Evolutionary conservation across 805 yeast species (phyloP).

Genomic region (Debaryomyces maramus): DNA sequence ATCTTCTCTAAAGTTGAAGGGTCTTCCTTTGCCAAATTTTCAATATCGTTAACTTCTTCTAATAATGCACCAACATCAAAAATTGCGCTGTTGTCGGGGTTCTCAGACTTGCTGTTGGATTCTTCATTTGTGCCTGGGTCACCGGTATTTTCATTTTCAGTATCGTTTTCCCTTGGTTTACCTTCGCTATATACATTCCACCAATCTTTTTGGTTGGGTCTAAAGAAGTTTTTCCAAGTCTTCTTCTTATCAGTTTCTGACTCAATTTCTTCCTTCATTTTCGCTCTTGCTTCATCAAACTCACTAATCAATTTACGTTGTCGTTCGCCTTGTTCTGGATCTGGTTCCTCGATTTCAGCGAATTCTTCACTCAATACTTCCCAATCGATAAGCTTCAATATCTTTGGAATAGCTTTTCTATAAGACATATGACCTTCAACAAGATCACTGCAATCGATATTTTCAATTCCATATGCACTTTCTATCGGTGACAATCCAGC

Average conservation of each 20-base stretch:
- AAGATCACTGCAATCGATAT: conserved; percentile 79
- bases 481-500: conserved; percentile 84
- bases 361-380: conserved; percentile 87
- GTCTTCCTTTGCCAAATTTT: conserved; percentile 29
- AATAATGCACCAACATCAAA: conserved; percentile 48
- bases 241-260: conserved; percentile 29
- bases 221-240: conserved; percentile 51
- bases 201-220: conserved; percentile 53
- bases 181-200: conserved; percentile 54
- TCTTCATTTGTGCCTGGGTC: conserved; percentile 21
- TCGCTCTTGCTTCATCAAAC: conserved; percentile 79
- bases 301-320: conserved; percentile 81
- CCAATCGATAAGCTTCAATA: conserved; percentile 69
- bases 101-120: background rate
- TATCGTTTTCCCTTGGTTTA: conserved; percentile 13
- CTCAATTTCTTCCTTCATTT: conserved; percentile 48
- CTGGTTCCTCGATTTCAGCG: conserved; percentile 94
- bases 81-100: conserved; percentile 18
- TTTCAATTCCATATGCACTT: conserved; percentile 64
- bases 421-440: conserved; percentile 98
- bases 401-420: conserved; percentile 87
- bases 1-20: conserved; percentile 16
- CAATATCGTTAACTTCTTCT: conserved; percentile 47
- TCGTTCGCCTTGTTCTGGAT: conserved; percentile 80
- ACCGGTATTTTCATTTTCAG: conserved; percentile 21